Evolutionary conservation across 1,139 yeast species (phyloP).

Genomic region (Debaryomyces singareniensis): DNA sequence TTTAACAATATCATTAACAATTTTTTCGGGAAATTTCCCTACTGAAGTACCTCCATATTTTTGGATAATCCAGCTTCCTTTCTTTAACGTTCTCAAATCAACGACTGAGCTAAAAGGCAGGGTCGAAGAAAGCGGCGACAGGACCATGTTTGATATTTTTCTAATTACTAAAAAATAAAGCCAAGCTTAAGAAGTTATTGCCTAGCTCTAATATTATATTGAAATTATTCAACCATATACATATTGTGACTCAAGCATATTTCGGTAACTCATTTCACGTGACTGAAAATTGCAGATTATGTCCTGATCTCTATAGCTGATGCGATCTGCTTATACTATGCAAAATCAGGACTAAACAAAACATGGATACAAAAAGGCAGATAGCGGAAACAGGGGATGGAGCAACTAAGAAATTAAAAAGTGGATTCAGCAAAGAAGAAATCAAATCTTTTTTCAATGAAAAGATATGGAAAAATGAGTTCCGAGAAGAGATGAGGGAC

Average conservation of each 20-base stretch:
- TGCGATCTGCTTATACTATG: too few relatives aligned
- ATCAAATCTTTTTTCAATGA: slow-evolving; percentile 46
- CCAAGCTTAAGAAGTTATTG: too few relatives aligned
- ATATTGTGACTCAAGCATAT: too few relatives aligned
- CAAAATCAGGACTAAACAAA: too few relatives aligned
- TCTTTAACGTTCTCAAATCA: slow-evolving; percentile 23
- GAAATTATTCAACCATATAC: too few relatives aligned
- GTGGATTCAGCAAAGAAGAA: slow-evolving; percentile 24
- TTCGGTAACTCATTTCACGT: too few relatives aligned
- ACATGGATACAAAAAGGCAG: slow-evolving; percentile 4
- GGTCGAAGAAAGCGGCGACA: slow-evolving; percentile 10
- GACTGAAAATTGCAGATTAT: too few relatives aligned
- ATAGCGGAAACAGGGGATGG: slow-evolving; percentile 1
- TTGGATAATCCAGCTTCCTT: slow-evolving; percentile 77
- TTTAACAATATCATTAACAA: slow-evolving; percentile 77
- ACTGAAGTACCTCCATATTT: slow-evolving; percentile 98
- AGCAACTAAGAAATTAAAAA: slow-evolving; percentile 14
- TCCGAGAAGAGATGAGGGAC: slow-evolving; percentile 33
- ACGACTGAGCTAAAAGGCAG: slow-evolving; percentile 37
- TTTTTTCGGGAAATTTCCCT: slow-evolving; percentile 84
- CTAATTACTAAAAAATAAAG: too few relatives aligned
- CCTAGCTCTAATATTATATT: too few relatives aligned
- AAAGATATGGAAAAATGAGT: slow-evolving; percentile 46
- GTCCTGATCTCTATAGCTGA: too few relatives aligned
- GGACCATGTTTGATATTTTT: slow-evolving; percentile 4